Evolutionary conservation across 176 grass and related monocot genomes (phyloP), one percentile per base, ranked within the genome.

Genomic region (Rhipidocladum racemiflorum): DNA sequence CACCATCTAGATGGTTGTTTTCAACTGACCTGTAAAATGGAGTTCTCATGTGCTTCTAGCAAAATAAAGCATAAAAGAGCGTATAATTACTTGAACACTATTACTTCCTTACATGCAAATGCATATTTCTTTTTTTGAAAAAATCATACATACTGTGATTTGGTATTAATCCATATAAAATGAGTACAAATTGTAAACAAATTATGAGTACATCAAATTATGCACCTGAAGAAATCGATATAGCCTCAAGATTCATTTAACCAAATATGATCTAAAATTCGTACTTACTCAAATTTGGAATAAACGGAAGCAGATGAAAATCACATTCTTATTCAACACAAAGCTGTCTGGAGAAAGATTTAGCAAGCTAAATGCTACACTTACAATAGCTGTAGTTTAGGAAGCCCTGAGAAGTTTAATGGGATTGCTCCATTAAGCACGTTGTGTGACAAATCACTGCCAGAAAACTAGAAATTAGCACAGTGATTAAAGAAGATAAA

Each of bases 361-460:
- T 79, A 61, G 0, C 24, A 81, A 85, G 7, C 7, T 82, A 82
- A 74, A 75, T 81, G 30, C 7, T 65, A 60, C 20, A 81, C 90
- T 91, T 95, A 98, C 96, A 98, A 78, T 64, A 61, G 42, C 89
- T 98, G 92, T 72, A 98, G 92, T 34, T 90, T 85, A 62, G 82
- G 89, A 70, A 93, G 86, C 46, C 76, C 80, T 54, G 92, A 93
- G 80, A 91, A 93, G 85, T 82, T 94, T 9, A 74, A 85, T 15
- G 96, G 89, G 49, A 98, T 91, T 34, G 32, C 87, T 86, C 92
- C 96, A 80, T 74, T 91, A 56, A 95, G 87, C 50, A 65, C 75
- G 80, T 99, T 99, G 63, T 93, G 60, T 12, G 96, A 99, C 70
- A 95, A 81, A 86, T 91, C 89, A 65, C 96, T 99, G 92, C 56